Conservation (phyloP, 2,329 filamentous ascomycete species). For the Huntiella omanensis region DNA sequence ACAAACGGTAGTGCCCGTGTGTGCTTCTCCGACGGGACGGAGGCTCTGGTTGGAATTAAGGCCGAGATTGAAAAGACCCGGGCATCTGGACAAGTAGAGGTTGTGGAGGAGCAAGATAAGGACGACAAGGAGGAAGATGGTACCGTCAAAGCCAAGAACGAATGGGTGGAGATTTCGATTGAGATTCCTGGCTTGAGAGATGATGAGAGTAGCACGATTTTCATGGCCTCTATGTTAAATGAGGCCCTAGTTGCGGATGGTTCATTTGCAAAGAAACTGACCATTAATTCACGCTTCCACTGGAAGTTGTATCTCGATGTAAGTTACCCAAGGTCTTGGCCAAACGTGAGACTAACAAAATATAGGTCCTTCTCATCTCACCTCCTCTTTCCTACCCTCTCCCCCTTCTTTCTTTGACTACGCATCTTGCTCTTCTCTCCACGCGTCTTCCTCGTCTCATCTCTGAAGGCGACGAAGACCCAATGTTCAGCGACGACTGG, state of each 20-base stretch:
- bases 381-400: conserved; percentile 83
- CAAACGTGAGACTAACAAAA: conserved; percentile 7
- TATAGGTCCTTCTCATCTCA: conserved; percentile 78
- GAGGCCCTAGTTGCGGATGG: conserved; percentile 68
- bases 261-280: conserved; percentile 49
- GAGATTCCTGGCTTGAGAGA: conserved; percentile 83
- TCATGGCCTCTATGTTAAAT: conserved; percentile 69
- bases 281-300: conserved; percentile 82
- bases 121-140: conserved; percentile 22
- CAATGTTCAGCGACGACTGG: conserved; percentile 97
- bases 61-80: conserved; percentile 70
- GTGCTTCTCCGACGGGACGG: conserved; percentile 85
- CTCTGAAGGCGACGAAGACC: conserved; percentile 85
- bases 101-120: conserved; percentile 16
- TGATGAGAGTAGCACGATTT: conserved; percentile 77
- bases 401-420: conserved; percentile 78
- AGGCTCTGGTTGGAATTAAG: conserved; percentile 90
- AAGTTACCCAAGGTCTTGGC: conserved; percentile 7
- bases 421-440: conserved; percentile 77
- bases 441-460: conserved; percentile 70
- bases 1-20: conserved; percentile 87
- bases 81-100: conserved; percentile 9
- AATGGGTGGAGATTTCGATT: conserved; percentile 81
- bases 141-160: conserved; percentile 25
- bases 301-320: conserved; percentile 95